A percentile compares a stretch with the other conserved stretches of the same genome.
phyloP scores from a whole-genome alignment of 768 basidiomycete species.

The Floccularia luteovirens region DNA sequence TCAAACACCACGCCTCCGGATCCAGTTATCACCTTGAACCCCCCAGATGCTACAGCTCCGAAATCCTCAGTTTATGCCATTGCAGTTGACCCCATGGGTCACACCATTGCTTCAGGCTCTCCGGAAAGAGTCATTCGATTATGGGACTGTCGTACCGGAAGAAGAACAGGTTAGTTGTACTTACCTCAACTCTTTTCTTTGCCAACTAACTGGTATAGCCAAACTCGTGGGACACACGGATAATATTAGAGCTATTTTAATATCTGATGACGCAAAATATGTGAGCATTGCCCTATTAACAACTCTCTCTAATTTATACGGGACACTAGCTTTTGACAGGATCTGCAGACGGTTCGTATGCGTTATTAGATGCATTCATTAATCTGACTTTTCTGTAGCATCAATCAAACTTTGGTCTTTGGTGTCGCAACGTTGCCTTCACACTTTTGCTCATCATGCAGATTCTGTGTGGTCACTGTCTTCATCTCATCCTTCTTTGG shows the following conservation, averaged over 20 bases:
- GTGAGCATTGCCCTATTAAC: conserved; percentile 36
- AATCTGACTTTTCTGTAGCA: conserved; percentile 26
- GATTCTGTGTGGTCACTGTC: conserved; percentile 93
- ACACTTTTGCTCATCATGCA: conserved; percentile 94
- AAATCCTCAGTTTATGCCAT: conserved; percentile 77
- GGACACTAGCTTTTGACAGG: conserved; percentile 67
- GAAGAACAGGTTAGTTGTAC: conserved; percentile 39
- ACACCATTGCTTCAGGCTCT: conserved; percentile 79
- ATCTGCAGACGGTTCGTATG: conserved; percentile 58
- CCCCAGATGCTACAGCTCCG: conserved; percentile 56
- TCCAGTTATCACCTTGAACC: conserved; percentile 57
- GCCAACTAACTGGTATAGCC: conserved; percentile 21
- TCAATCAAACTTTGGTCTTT: conserved; percentile 96
- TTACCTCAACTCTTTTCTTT: background rate
- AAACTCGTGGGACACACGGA: conserved; percentile 97
- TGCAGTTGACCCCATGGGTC: conserved; percentile 73
- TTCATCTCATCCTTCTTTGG: conserved; percentile 80
- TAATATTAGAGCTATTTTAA: conserved; percentile 84
- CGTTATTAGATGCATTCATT: conserved; percentile 10
- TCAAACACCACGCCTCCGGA: conserved; percentile 18
- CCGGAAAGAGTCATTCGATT: conserved; percentile 87
- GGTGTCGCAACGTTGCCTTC: conserved; percentile 78
- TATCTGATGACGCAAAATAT: conserved; percentile 88
- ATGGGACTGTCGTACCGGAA: conserved; percentile 90
- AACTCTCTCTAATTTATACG: conserved; percentile 3